Evolutionary conservation across 2,329 filamentous ascomycete genomes (phyloP).

Genomic region (Stachybotrys chlorohalonatus): DNA sequence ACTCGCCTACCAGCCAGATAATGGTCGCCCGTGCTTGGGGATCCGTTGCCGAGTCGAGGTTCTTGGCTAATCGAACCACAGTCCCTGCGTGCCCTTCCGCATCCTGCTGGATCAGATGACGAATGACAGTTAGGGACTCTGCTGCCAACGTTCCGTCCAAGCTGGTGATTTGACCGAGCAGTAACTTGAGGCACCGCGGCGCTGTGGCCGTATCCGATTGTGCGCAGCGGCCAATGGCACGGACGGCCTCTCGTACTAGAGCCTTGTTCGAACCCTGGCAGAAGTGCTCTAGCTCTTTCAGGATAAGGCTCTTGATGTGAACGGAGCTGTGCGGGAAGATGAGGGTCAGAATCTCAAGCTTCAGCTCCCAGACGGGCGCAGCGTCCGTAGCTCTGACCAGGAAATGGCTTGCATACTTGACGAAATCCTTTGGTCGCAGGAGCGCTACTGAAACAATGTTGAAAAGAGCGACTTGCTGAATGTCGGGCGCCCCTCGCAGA

Average conservation of each 20-base stretch:
- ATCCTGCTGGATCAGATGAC: slow-evolving; percentile 89
- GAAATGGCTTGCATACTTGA: slow-evolving; percentile 83
- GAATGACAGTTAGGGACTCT: slow-evolving; percentile 88
- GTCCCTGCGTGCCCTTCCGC: slow-evolving; percentile 74
- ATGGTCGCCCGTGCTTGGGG: slow-evolving; percentile 88
- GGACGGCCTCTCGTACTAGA: slow-evolving; percentile 79
- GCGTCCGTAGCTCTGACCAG: slow-evolving; percentile 73
- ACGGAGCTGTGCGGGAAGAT: slow-evolving; percentile 76
- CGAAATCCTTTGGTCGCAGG: slow-evolving; percentile 66
- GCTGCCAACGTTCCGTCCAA: slow-evolving; percentile 81
- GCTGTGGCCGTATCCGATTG: slow-evolving; percentile 66
- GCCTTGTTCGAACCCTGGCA: slow-evolving; percentile 63
- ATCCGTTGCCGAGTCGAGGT: slow-evolving; percentile 80
- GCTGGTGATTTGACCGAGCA: slow-evolving; percentile 81
- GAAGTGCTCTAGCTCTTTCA: slow-evolving; percentile 93
- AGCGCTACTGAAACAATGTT: slow-evolving; percentile 94
- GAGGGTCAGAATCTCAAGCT: slow-evolving; percentile 82
- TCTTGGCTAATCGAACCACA: slow-evolving; percentile 80
- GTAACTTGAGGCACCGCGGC: slow-evolving; percentile 68
- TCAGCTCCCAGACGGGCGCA: slow-evolving; percentile 78
- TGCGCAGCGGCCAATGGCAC: slow-evolving; percentile 88
- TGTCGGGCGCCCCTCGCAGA: slow-evolving; percentile 74
- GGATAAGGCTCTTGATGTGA: slow-evolving; percentile 73
- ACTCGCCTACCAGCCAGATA: slow-evolving; percentile 95
- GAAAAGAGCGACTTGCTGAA: slow-evolving; percentile 82